Conservation (phyloP, 352 stramenopile species). For the Phytophthora melonis region DNA sequence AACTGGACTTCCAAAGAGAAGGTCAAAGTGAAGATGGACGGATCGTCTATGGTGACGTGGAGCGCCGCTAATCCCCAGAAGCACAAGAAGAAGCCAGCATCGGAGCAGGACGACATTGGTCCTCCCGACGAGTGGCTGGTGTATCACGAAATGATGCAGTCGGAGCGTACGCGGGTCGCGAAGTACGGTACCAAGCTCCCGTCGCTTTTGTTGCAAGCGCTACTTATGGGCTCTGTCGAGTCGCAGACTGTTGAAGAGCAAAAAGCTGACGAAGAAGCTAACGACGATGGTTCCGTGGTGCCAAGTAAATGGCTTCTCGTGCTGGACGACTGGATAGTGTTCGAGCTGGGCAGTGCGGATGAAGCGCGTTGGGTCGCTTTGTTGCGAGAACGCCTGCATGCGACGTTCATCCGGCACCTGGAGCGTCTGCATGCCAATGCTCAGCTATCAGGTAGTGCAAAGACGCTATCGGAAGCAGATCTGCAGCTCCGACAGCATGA, state of each 20-base stretch:
- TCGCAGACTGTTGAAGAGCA: slow-evolving; percentile 46
- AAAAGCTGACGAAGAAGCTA: slow-evolving; percentile 16
- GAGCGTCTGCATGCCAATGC: slow-evolving; percentile 58
- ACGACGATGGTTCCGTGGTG: slow-evolving; percentile 5
- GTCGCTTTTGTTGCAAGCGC: slow-evolving; percentile 59
- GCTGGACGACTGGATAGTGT: slow-evolving; percentile 83
- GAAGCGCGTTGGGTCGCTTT: slow-evolving; percentile 59
- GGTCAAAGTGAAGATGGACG: slow-evolving; percentile 80
- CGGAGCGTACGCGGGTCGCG: slow-evolving; percentile 65
- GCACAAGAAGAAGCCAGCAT: slow-evolving; percentile 33
- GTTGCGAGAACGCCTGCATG: slow-evolving; percentile 66
- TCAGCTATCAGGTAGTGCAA: slow-evolving; percentile 23
- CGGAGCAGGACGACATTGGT: slow-evolving; percentile 35
- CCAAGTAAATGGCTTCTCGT: slow-evolving; percentile 58
- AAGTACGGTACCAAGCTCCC: slow-evolving; percentile 80
- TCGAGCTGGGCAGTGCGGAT: slow-evolving; percentile 52
- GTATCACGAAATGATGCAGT: slow-evolving; percentile 91
- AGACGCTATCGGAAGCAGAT: slow-evolving; percentile 11
- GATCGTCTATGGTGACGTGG: slow-evolving; percentile 63
- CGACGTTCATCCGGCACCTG: slow-evolving; percentile 73
- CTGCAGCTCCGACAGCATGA: slow-evolving; percentile 58
- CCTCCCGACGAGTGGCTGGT: slow-evolving; percentile 70
- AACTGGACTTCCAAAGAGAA: slow-evolving; percentile 88
- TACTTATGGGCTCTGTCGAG: slow-evolving; percentile 72
- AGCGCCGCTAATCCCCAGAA: slow-evolving; percentile 25